phyloP scores from a whole-genome alignment of 345 rosid genomes.

The Cardamine chenopodiifolia region DNA sequence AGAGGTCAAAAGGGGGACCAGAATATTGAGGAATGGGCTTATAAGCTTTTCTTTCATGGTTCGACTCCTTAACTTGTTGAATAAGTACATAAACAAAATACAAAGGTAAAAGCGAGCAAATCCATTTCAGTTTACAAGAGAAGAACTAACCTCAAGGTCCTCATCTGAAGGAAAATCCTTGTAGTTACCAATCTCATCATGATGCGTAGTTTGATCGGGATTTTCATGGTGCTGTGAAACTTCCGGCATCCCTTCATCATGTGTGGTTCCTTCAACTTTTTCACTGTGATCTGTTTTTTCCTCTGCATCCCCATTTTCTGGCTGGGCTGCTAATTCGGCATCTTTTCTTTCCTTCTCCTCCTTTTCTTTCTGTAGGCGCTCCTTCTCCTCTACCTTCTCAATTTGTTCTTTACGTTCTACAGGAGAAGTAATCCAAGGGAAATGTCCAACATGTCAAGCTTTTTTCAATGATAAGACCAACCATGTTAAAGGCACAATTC shows the following conservation, averaged over 20 bases:
- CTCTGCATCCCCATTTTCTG: conserved; percentile 43
- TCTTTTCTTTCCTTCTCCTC: conserved; percentile 73
- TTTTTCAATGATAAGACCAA: neutral
- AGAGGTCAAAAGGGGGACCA: neutral
- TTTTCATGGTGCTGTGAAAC: conserved; percentile 42
- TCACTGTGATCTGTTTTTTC: conserved; percentile 48
- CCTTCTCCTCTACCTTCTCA: conserved; percentile 85
- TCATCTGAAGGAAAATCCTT: conserved; percentile 59
- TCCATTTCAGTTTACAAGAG: conserved; percentile 27
- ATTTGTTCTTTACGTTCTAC: conserved; percentile 83
- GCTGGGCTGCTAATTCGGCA: conserved; percentile 62
- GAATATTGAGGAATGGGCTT: neutral
- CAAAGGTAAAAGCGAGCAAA: conserved; percentile 6
- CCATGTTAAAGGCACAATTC: neutral
- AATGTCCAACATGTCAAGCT: conserved; percentile 9
- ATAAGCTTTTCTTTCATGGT: conserved; percentile 4
- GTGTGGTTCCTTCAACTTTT: conserved; percentile 33
- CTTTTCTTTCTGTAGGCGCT: conserved; percentile 68
- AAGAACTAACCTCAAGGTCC: conserved; percentile 49
- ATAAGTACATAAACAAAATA: neutral
- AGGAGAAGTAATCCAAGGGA: conserved; percentile 28
- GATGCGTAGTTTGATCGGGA: conserved; percentile 27
- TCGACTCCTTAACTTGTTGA: conserved; percentile 3
- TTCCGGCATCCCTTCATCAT: conserved; percentile 32
- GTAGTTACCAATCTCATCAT: conserved; percentile 54